Evolutionary conservation across 2,329 filamentous ascomycete species (phyloP).

Genomic region (Ascochyta rabiei): DNA sequence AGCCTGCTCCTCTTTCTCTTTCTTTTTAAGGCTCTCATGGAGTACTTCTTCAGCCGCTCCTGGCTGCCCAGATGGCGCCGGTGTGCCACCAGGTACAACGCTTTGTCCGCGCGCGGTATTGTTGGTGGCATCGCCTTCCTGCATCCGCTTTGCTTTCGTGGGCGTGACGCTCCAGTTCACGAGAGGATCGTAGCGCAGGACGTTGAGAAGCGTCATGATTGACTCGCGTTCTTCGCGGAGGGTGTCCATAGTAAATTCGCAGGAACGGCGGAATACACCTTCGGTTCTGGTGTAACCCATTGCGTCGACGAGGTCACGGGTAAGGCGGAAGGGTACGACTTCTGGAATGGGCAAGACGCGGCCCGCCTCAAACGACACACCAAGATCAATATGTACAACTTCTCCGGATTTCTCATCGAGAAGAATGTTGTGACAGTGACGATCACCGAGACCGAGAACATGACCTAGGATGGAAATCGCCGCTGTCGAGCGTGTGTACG

Average conservation of each 20-base stretch:
- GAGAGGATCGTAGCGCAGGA: conserved; percentile 95
- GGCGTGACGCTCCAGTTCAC: conserved; percentile 93
- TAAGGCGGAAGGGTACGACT: conserved; percentile 92
- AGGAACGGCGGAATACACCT: conserved; percentile 95
- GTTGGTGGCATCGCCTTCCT: conserved; percentile 64
- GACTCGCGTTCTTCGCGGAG: conserved; percentile 93
- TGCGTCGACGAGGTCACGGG: conserved; percentile 91
- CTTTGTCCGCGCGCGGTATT: conserved; percentile 39
- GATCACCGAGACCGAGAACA: conserved; percentile 88
- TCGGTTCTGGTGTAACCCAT: conserved; percentile 97
- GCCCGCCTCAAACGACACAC: conserved; percentile 95
- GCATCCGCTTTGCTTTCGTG: conserved; percentile 68
- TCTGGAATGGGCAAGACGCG: conserved; percentile 95
- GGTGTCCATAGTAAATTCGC: conserved; percentile 95
- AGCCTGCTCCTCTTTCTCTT: conserved; percentile 61
- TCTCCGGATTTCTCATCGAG: conserved; percentile 89
- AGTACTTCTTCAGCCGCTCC: conserved; percentile 28
- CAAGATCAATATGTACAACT: conserved; percentile 95
- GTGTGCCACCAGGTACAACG: conserved; percentile 36
- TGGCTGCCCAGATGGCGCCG: conserved; percentile 30
- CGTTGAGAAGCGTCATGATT: conserved; percentile 98
- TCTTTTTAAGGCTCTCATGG: conserved; percentile 45
- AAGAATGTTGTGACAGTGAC: conserved; percentile 96
- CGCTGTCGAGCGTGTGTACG: conserved; percentile 91
- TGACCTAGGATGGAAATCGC: conserved; percentile 95